phyloP scores from a whole-genome alignment of 2,329 filamentous ascomycete genomes.

The Elsinoe necatrix region DNA sequence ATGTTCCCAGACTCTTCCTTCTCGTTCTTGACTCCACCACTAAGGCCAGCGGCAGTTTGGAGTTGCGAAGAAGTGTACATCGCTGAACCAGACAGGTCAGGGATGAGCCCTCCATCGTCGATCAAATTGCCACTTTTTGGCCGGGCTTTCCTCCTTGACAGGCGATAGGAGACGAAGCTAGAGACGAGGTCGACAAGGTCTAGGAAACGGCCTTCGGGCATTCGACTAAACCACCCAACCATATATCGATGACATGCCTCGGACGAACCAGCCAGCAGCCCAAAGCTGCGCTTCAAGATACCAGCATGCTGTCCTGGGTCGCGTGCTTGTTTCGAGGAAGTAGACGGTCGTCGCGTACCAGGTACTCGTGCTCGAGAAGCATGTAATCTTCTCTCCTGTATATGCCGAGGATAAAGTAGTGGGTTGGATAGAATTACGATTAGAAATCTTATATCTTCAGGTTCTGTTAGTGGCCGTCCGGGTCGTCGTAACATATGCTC shows the following conservation, averaged over 20 bases:
- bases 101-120: conserved; percentile 59
- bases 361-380: not conserved
- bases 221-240: conserved; percentile 68
- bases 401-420: conserved; percentile 48
- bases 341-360: conserved; percentile 16
- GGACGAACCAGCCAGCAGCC: conserved; percentile 67
- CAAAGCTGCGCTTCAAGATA: conserved; percentile 76
- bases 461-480: conserved; percentile 56
- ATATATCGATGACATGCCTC: conserved; percentile 68
- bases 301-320: conserved; percentile 64
- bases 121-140: conserved; percentile 53
- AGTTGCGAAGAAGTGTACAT: conserved; percentile 58
- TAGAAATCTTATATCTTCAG: conserved; percentile 67
- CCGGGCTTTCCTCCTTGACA: conserved; percentile 62
- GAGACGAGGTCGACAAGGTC: conserved; percentile 67
- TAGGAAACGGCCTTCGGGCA: conserved; percentile 59
- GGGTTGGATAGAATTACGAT: conserved; percentile 74
- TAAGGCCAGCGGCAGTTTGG: conserved; percentile 63
- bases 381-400: conserved; percentile 6
- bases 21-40: conserved; percentile 42
- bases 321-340: conserved; percentile 23
- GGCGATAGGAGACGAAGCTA: conserved; percentile 71
- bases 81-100: conserved; percentile 59
- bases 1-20: conserved; percentile 45
- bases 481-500: conserved; percentile 76